Evolutionary conservation across 148 eudicot species (phyloP), one percentile per base, ranked within the genome.

Genomic region (Mesembryanthemum crystallinum): DNA sequence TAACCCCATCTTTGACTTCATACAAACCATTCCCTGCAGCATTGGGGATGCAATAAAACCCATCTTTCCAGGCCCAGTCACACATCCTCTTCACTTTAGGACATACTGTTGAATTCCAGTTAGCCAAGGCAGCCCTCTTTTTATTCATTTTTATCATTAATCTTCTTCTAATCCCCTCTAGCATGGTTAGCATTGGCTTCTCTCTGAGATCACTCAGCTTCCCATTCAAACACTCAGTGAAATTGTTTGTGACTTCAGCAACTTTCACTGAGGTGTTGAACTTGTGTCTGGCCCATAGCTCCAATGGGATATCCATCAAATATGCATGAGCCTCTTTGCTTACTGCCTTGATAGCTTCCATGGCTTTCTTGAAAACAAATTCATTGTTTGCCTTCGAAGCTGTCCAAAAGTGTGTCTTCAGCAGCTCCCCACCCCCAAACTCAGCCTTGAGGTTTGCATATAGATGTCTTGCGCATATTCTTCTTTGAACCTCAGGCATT

Each of bases 191-290:
- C 21, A 69, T 69, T 24, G 73, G 39, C 37, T 47, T 27, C 17
- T 21, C 37, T 49, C 73, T 51, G 17, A 69, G 24, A 17, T 69
- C 73, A 29, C 73, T 27, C 27, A 69, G 18, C 15, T 69, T 69
- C 27, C 59, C 60, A 69, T 69, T 69, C 12, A 69, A 49, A 25
- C 32, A 69, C 73, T 69, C 73, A 28, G 43, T 29, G 49, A 51
- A 69, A 9, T 69, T 69, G 42, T 69, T 69, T 8, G 73, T 71
- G 21, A 54, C 63, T 20, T 71, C 63, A 7, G 3, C 27, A 23
- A 52, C 73, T 21, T 71, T 71, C 8, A 30, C 5, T 14, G 24
- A 17, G 23, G 15, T 28, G n/a, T 71, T 43, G 30, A 71, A 71
- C 45, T 52, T 71, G 30, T 54, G 62, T 32, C 60, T 51, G 8